Conservation (phyloP, 257 asterid species). For the Rauvolfia tetraphylla region DNA sequence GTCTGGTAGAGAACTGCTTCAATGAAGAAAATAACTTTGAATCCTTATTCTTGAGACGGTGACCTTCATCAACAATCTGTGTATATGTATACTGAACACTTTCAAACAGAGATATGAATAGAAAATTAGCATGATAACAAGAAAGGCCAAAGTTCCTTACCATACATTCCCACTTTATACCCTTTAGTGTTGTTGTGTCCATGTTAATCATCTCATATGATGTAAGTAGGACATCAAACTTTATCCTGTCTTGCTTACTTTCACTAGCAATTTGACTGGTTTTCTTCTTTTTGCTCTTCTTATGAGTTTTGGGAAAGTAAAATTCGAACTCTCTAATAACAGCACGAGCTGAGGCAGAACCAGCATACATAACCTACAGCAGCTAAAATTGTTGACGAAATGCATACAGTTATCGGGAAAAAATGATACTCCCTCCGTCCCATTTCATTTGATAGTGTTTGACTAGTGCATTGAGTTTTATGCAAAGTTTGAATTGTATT, state of each 20-base stretch:
- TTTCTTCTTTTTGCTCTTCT: constrained; percentile 91
- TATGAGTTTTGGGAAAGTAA: constrained; percentile 71
- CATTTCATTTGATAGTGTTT: too few relatives aligned
- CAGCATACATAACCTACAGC: constrained; percentile 93
- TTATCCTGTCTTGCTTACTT: constrained; percentile 87
- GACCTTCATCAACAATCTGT: constrained; percentile 99
- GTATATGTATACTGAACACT: constrained; percentile 22
- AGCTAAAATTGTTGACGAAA: constrained; percentile 28
- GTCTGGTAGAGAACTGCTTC: constrained; percentile 79
- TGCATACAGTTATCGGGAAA: neutral
- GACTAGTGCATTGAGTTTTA: too few relatives aligned
- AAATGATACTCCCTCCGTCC: too few relatives aligned
- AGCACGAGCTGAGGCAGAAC: constrained; percentile 75
- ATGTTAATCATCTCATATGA: constrained; percentile 95
- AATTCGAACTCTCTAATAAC: constrained; percentile 83
- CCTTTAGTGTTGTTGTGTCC: constrained; percentile 76
- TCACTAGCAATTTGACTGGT: constrained; percentile 62
- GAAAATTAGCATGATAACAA: constrained; percentile 14
- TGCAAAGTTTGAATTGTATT: too few relatives aligned
- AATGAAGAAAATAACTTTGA: constrained; percentile 77
- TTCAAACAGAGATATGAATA: constrained; percentile 22
- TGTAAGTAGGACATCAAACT: constrained; percentile 94
- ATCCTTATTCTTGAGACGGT: constrained; percentile 95
- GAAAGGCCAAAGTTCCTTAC: constrained; percentile 36
- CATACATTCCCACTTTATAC: constrained; percentile 98